Percentiles rank a stretch among this genome's conserved stretches.
Evolutionary conservation across 1,284 basidiomycete species (phyloP).

Genomic region (Ceratobasidium sp.): DNA sequence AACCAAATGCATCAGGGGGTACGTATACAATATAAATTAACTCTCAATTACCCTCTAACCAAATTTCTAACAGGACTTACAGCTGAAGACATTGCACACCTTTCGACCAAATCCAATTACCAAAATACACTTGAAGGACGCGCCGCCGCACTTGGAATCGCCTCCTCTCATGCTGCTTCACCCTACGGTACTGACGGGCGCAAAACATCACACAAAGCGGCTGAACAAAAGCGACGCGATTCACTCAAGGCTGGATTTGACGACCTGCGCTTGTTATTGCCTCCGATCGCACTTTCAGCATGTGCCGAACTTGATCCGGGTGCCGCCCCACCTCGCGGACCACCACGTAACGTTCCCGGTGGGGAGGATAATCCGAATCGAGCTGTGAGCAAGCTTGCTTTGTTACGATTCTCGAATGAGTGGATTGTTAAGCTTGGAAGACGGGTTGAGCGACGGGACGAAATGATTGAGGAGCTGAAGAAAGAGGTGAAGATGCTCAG

Average conservation of each 20-base stretch:
- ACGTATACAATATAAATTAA: constrained; percentile 35
- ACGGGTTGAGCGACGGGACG: constrained; percentile 86
- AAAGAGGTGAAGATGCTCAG: constrained; percentile 78
- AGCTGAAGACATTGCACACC: constrained; percentile 52
- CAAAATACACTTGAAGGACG: constrained; percentile 51
- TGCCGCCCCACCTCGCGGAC: constrained; percentile 85
- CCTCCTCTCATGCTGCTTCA: constrained; percentile 15
- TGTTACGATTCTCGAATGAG: constrained; percentile 91
- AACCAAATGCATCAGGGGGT: constrained; percentile 76
- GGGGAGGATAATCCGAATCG: constrained; percentile 92
- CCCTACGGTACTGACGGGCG: constrained; percentile 62
- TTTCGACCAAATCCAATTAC: constrained; percentile 53
- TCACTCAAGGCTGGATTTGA: constrained; percentile 97
- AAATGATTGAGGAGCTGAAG: constrained; percentile 80
- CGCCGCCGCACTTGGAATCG: constrained; percentile 45
- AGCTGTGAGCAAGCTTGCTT: constrained; percentile 94
- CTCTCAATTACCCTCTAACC: background rate
- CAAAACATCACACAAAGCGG: constrained; percentile 95
- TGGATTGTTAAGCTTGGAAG: constrained; percentile 83
- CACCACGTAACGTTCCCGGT: constrained; percentile 76
- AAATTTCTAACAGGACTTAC: constrained; percentile 45
- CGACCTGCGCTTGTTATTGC: constrained; percentile 89
- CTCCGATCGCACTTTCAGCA: constrained; percentile 83
- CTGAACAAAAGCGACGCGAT: constrained; percentile 97
- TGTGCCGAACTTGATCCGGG: constrained; percentile 79